These are phyloP conservation scores for Clonostachys sp. DNA, from an alignment of 2,329 filamentous ascomycete species.

Conservation along the genomic window DNA sequence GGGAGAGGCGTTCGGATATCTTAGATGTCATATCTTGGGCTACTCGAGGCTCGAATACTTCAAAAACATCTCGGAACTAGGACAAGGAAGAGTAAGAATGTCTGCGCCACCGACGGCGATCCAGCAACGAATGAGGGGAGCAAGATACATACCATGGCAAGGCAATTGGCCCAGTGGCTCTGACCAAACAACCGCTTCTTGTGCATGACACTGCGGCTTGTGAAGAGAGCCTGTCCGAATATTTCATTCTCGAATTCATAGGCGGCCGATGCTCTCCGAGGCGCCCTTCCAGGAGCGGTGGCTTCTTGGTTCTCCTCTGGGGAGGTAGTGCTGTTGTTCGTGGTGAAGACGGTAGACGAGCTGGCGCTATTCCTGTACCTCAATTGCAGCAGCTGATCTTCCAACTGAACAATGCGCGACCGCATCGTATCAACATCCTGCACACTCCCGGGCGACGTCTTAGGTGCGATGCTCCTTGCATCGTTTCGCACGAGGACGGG, in stretches of 20 bases:
- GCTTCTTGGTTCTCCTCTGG: background rate
- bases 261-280: too few relatives aligned
- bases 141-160: slow-evolving; percentile 28
- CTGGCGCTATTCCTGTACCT: background rate
- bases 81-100: background rate
- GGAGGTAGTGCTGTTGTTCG: background rate
- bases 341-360: background rate
- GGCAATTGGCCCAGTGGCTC: slow-evolving; percentile 44
- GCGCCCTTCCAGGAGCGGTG: too few relatives aligned
- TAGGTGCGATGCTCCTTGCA: background rate
- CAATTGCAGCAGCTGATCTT: slow-evolving; percentile 27
- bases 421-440: background rate
- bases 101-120: background rate
- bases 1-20: slow-evolving; percentile 4
- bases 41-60: background rate
- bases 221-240: background rate
- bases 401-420: slow-evolving; percentile 31
- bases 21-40: slow-evolving; percentile 22
- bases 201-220: background rate
- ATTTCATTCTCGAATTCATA: background rate
- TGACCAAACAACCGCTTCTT: slow-evolving; percentile 40
- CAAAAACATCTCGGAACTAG: background rate
- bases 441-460: slow-evolving; percentile 18
- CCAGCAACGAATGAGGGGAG: background rate
- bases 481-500: background rate